Conservation (phyloP, 2,329 filamentous ascomycete genomes). For the Monosporascus sp. region DNA sequence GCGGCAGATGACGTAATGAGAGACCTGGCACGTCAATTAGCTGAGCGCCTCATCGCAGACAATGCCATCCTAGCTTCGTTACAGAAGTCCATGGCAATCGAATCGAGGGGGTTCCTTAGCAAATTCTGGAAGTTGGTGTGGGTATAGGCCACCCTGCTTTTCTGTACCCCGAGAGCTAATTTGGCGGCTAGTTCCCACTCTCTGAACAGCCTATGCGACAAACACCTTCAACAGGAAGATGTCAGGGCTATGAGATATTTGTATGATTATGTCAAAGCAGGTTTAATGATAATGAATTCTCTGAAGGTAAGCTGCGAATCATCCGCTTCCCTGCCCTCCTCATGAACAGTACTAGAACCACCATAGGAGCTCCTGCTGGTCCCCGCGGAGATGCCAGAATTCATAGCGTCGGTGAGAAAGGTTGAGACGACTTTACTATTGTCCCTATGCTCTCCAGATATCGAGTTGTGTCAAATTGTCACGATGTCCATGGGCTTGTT, state of each 20-base stretch:
- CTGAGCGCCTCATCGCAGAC: constrained; percentile 41
- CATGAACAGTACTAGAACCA: constrained; percentile 4
- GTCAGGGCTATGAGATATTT: constrained; percentile 42
- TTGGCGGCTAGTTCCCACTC: constrained; percentile 33
- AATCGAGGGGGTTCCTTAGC: constrained; percentile 32
- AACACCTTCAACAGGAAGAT: constrained; percentile 37
- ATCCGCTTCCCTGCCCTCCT: no score
- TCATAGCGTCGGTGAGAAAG: constrained; percentile 46
- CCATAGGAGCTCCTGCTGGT: constrained; percentile 49
- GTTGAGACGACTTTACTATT: constrained; percentile 60
- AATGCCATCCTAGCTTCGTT: constrained; percentile 30
- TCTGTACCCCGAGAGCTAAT: neutral
- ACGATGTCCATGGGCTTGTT: constrained; percentile 57
- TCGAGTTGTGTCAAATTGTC: constrained; percentile 60
- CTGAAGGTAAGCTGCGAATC: constrained; percentile 35
- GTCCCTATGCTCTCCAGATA: constrained; percentile 59
- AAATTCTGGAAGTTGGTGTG: constrained; percentile 52
- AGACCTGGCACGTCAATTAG: constrained; percentile 41
- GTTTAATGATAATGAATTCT: constrained; percentile 46
- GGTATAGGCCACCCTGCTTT: constrained; percentile 10
- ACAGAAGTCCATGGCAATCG: constrained; percentile 30
- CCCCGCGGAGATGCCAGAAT: constrained; percentile 49
- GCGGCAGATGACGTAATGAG: constrained; percentile 46
- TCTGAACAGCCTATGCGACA: constrained; percentile 45
- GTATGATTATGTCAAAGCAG: constrained; percentile 51